These are phyloP conservation scores for Colletotrichum brevisporum DNA, from an alignment of 2,329 filamentous ascomycete genomes.

Conservation along the genomic window DNA sequence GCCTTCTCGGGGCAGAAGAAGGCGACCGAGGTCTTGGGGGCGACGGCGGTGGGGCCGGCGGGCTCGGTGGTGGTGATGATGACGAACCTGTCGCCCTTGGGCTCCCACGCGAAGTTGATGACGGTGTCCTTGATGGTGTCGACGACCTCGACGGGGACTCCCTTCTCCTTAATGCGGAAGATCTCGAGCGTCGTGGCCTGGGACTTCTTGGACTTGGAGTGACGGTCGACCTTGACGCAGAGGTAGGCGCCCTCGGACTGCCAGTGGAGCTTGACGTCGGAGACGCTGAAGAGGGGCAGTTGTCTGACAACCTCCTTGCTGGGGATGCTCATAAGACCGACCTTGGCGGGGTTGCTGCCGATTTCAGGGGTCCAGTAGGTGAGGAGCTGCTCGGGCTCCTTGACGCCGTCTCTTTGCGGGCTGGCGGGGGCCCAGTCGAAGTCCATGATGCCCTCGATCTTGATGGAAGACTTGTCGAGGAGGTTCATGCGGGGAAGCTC, in stretches of 20 bases:
- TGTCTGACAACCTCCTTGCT: conserved; percentile 95
- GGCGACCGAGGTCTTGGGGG: conserved; percentile 92
- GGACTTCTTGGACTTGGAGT: conserved; percentile 99
- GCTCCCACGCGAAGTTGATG: conserved; percentile 99
- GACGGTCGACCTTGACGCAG: conserved; percentile 98
- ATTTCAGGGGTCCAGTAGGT: conserved; percentile 99
- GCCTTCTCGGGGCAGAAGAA: conserved; percentile 98
- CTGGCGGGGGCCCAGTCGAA: conserved; percentile 97
- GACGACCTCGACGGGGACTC: conserved; percentile 97
- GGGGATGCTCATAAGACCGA: conserved; percentile 95
- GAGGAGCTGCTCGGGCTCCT: conserved; percentile 94
- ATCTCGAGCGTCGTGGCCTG: conserved; percentile 97
- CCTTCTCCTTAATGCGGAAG: conserved; percentile 97
- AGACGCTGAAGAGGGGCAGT: conserved; percentile 97
- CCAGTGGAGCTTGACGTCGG: conserved; percentile 98
- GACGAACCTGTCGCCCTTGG: conserved; percentile 96
- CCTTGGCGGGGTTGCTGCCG: conserved; percentile 97
- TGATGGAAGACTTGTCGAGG: conserved; percentile 91
- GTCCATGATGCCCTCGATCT: conserved; percentile 96
- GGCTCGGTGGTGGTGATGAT: conserved; percentile 95
- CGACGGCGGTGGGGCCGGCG: conserved; percentile 81
- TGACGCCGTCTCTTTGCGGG: conserved; percentile 85
- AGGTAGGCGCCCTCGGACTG: conserved; percentile 95
- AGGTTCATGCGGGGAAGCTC: conserved; percentile 91
- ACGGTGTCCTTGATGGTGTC: conserved; percentile 98